These are phyloP conservation scores for Teratosphaeria zuluensis DNA, from an alignment of 2,329 filamentous ascomycete genomes.

Conservation along the genomic window DNA sequence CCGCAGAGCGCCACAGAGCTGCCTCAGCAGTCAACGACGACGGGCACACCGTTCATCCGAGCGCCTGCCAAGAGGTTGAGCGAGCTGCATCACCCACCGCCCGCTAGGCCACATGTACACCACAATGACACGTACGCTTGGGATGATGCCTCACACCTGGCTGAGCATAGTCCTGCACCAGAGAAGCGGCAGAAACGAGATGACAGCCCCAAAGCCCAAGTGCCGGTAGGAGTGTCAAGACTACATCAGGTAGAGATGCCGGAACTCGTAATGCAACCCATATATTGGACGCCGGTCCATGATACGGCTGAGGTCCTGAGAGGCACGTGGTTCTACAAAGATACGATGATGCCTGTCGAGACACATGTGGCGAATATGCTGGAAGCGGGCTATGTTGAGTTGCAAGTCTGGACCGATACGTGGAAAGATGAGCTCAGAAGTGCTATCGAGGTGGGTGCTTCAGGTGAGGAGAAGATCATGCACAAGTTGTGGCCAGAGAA, in stretches of 20 bases:
- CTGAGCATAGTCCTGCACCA: slow-evolving; percentile 18
- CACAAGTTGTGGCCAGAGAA: slow-evolving; percentile 70
- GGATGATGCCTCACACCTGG: slow-evolving; percentile 31
- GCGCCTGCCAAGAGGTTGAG: slow-evolving; percentile 33
- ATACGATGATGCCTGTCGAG: slow-evolving; percentile 86
- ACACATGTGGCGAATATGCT: slow-evolving; percentile 80
- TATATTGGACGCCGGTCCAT: slow-evolving; percentile 93
- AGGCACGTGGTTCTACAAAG: slow-evolving; percentile 95
- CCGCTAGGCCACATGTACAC: slow-evolving; percentile 26
- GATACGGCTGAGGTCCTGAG: slow-evolving; percentile 74
- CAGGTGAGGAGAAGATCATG: slow-evolving; percentile 84
- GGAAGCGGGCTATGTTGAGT: slow-evolving; percentile 78
- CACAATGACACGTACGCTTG: slow-evolving; percentile 40
- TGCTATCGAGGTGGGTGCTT: slow-evolving; percentile 78
- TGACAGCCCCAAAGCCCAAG: slow-evolving; percentile 40
- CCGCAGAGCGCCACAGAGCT: slow-evolving; percentile 4
- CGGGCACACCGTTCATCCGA: slow-evolving; percentile 43
- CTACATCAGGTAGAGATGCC: slow-evolving; percentile 83
- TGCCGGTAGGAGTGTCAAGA: slow-evolving; percentile 82
- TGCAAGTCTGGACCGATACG: slow-evolving; percentile 81
- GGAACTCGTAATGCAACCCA: slow-evolving; percentile 74
- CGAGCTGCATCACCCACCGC: slow-evolving; percentile 1
- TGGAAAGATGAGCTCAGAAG: slow-evolving; percentile 88
- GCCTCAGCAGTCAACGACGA: slow-evolving; percentile 21
- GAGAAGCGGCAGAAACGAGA: slow-evolving; percentile 20